Evolutionary conservation across 805 yeast genomes (phyloP).

Genomic region (Candida tammaniensis): DNA sequence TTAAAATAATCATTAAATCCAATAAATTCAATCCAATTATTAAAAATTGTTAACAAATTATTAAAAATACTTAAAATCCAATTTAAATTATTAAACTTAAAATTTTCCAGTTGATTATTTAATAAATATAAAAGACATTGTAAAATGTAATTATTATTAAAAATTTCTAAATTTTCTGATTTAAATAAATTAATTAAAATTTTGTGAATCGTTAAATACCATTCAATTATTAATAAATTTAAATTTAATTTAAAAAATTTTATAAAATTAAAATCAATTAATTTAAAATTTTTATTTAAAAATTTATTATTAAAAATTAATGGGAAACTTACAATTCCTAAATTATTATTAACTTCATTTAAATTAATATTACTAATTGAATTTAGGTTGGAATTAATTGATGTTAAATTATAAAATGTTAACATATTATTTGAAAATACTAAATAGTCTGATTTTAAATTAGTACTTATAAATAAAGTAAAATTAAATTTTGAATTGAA

Average conservation of each 20-base stretch:
- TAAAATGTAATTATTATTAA: slow-evolving; percentile 24
- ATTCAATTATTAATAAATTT: slow-evolving; percentile 38
- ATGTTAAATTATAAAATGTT: slow-evolving; percentile 12
- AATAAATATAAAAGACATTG: slow-evolving; percentile 26
- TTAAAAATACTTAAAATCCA: slow-evolving; percentile 11
- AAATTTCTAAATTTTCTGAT: slow-evolving; percentile 12
- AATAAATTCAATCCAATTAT: slow-evolving; percentile 12
- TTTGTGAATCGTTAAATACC: slow-evolving; percentile 44
- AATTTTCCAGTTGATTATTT: slow-evolving; percentile 10
- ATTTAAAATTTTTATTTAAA: slow-evolving; percentile 19
- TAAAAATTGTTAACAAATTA: slow-evolving; percentile 7
- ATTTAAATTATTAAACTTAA: slow-evolving; percentile 7
- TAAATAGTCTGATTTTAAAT: slow-evolving; percentile 8
- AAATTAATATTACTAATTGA: slow-evolving; percentile 9
- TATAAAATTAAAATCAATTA: slow-evolving; percentile 19
- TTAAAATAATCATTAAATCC: slow-evolving; percentile 4
- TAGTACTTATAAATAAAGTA: slow-evolving; percentile 8
- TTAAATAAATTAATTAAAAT: slow-evolving; percentile 28
- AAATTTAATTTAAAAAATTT: slow-evolving; percentile 24
- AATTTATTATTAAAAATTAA: slow-evolving; percentile 38
- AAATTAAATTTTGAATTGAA: slow-evolving; percentile 10
- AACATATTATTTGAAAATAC: slow-evolving; percentile 16
- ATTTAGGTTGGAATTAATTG: slow-evolving; percentile 3
- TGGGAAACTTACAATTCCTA: slow-evolving; percentile 52
- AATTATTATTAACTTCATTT: slow-evolving; percentile 43